phyloP scores from a whole-genome alignment of 345 rosid species.

The Linum usitatissimum region DNA sequence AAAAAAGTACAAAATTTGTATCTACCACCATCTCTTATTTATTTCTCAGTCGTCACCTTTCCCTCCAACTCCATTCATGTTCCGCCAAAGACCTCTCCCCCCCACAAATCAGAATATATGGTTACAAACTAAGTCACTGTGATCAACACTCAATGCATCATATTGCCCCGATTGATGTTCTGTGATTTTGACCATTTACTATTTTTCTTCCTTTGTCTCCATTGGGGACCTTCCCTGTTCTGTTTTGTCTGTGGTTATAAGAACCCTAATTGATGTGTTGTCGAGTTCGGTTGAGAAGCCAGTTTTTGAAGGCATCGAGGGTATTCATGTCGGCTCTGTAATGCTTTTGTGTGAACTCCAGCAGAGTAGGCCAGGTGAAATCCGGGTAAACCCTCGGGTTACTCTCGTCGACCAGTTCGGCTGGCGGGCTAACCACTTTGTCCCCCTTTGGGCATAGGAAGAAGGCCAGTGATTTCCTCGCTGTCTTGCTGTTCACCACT shows the following conservation, averaged over 20 bases:
- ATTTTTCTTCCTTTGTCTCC: no score
- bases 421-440: constrained; percentile 17
- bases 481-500: constrained; percentile 11
- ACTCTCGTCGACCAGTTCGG: constrained; percentile 9
- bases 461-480: constrained; percentile 16
- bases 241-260: no score
- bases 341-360: constrained; percentile 16
- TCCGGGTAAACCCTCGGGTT: constrained; percentile 13
- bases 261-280: no score
- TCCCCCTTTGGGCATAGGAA: constrained; percentile 15
- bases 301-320: constrained; percentile 11
- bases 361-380: constrained; percentile 16
- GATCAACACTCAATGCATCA: no score
- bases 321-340: constrained; percentile 16
- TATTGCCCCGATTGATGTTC: no score
- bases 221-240: no score
- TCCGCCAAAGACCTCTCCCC: no score
- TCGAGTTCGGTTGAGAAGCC: constrained; percentile 1
- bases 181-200: no score
- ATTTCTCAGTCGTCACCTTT: background rate
- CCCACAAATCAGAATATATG: no score
- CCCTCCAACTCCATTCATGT: background rate
- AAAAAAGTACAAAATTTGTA: background rate
- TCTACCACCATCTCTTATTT: background rate
- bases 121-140: no score